Base-by-base conservation (phyloP, 139 green algal species). In the Nannochloris sp. region DNA sequence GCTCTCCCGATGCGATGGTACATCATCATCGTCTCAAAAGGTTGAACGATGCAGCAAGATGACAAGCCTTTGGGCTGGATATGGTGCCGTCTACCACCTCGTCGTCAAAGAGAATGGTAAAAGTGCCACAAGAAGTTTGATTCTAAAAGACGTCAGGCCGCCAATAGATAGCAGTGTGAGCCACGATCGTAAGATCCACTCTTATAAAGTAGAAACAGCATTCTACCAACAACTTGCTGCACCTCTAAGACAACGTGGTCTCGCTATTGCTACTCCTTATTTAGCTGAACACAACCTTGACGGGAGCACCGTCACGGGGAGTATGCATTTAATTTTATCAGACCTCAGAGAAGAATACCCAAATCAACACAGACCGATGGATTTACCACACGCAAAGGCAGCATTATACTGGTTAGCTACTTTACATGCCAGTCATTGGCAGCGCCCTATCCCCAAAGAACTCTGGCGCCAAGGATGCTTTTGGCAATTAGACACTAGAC, bases 401-500 rank as follows among this genome's bases (percentile, higher is more conserved):
- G 37, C 37, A 19, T 12, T 45, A 45, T 45, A 19, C 9, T 45
- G 37, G 37, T 12, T 45, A 19, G 37, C 37, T 45, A 9, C 9
- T 9, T 45, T 45, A 9, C 37, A 45, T 12, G 9, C 37, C 9
- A 19, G 37, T 45, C 12, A 19, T 45, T 45, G 37, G 37, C 9
- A 12, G 9, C 12, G 37, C 12, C 37, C 37, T 12, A 9, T 12
- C 12, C 9, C 9, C 9, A 12, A 45, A 54, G 36, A 25, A 8
- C 56, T 64, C 6, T 64, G 56, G 56, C n/a, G 6, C 14, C 23
- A 64, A 25, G 56, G 23, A 8, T 32, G 24, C 7, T 64, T 54
- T 48, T 64, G 56, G 56, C 56, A 64, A 23, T 48, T 64, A 25
- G 56, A 54, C 9, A 38, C 56, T 25, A 7, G 56, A n/a, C 19